Conservation (phyloP, 164 flowering plant genomes). For the Kingdonia uniflora region DNA sequence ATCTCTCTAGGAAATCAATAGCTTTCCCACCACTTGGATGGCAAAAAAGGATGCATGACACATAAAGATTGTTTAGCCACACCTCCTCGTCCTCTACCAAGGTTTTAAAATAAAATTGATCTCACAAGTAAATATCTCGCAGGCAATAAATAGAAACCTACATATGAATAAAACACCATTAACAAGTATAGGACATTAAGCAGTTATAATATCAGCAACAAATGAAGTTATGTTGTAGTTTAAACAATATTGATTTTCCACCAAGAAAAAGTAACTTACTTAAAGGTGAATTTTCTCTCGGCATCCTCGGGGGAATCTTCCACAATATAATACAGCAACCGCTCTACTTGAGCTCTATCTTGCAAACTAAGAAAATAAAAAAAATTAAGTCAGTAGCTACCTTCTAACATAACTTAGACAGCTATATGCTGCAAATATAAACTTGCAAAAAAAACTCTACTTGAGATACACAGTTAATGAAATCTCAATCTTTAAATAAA, state of each 20-base stretch:
- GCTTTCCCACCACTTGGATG: too few species aligned
- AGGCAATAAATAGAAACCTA: constrained; percentile 96
- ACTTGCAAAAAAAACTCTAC: too few species aligned
- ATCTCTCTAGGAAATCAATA: too few species aligned
- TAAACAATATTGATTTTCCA: constrained; percentile 1
- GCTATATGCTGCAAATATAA: too few species aligned
- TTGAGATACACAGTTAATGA: too few species aligned
- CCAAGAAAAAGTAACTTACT: constrained; percentile 28
- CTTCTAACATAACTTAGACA: too few species aligned
- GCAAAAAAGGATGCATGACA: too few species aligned
- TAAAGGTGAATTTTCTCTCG: constrained; percentile 74
- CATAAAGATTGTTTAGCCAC: not conserved
- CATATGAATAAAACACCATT: constrained; percentile 9
- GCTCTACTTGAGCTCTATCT: constrained; percentile 85
- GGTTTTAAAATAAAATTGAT: constrained; percentile 86
- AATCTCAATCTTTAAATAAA: too few species aligned
- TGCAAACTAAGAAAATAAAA: constrained; percentile 43
- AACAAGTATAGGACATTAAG: not conserved
- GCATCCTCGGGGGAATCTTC: constrained; percentile 81
- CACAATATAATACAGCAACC: constrained; percentile 59
- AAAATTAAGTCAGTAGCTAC: not conserved
- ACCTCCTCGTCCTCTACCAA: constrained; percentile 96
- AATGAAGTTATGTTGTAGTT: too few species aligned
- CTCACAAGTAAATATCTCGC: constrained; percentile 94
- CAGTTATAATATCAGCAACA: too few species aligned